phyloP scores from a whole-genome alignment of 1,284 basidiomycete genomes.

The Xerocomus nothofagi region DNA sequence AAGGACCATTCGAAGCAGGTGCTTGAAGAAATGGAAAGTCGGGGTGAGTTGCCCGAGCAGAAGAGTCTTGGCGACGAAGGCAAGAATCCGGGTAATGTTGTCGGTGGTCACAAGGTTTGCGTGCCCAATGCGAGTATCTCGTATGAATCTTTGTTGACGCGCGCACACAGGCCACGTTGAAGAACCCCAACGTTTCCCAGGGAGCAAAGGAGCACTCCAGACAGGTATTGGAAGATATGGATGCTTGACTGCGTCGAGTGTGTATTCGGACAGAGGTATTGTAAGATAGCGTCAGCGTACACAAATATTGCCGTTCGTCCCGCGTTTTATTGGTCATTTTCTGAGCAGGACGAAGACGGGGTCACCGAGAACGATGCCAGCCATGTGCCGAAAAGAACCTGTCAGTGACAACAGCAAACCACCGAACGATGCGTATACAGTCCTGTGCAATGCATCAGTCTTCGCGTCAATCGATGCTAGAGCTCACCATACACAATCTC shows the following conservation, averaged over 20 bases:
- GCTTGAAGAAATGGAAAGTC: constrained; percentile 39
- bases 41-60: constrained; percentile 22
- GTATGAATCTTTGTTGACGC: neutral
- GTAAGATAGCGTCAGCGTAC: constrained; percentile 11
- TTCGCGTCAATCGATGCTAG: neutral
- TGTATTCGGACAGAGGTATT: constrained; percentile 1
- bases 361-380: constrained; percentile 89
- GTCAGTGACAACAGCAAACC: constrained; percentile 95
- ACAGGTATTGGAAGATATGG: constrained; percentile 37
- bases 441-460: constrained; percentile 48
- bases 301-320: neutral
- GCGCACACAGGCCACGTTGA: constrained; percentile 27
- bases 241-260: neutral
- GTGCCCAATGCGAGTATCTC: neutral
- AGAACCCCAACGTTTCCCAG: constrained; percentile 44
- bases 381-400: constrained; percentile 92
- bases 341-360: constrained; percentile 90
- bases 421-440: constrained; percentile 94
- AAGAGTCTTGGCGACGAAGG: constrained; percentile 2
- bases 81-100: constrained; percentile 25
- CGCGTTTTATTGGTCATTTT: constrained; percentile 48
- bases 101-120: constrained; percentile 30
- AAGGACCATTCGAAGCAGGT: constrained; percentile 50
- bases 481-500: constrained; percentile 70
- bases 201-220: constrained; percentile 44